Conservation (phyloP, 805 yeast genomes). For the Zygosaccharomyces bisporus region DNA sequence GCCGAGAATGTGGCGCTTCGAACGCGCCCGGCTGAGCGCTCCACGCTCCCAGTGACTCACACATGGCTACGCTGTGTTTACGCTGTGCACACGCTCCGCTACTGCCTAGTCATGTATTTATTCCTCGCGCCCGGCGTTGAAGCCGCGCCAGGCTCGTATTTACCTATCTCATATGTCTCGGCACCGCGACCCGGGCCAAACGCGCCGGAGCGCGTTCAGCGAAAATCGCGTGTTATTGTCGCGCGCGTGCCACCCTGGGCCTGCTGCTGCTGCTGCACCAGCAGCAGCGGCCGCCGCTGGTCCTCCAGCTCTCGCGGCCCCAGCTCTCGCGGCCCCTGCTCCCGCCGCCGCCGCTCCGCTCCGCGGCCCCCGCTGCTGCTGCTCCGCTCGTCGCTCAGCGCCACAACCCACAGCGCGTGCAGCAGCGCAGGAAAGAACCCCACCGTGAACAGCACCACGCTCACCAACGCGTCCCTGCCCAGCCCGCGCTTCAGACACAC, state of each 20-base stretch:
- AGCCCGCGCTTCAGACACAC: conserved; percentile 64
- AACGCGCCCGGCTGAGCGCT: too few species aligned
- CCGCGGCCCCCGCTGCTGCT: conserved; percentile 18
- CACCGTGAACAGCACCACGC: conserved; percentile 53
- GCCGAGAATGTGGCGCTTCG: too few species aligned
- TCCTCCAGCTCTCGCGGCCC: conserved; percentile 21
- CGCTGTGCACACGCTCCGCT: too few species aligned
- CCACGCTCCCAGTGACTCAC: too few species aligned
- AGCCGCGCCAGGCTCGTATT: not conserved
- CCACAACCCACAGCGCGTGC: conserved; percentile 64
- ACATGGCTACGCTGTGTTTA: too few species aligned
- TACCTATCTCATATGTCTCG: not conserved
- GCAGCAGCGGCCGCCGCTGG: conserved; percentile 18
- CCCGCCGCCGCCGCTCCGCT: conserved; percentile 3
- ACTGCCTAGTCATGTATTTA: not conserved
- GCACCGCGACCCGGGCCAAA: not conserved
- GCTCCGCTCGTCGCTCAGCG: conserved; percentile 20
- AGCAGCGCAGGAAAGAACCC: conserved; percentile 70
- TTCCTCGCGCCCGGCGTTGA: not conserved
- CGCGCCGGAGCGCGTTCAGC: not conserved
- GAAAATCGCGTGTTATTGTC: not conserved
- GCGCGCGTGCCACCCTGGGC: conserved; percentile 11
- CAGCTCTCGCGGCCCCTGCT: conserved; percentile 5
- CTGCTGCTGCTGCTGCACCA: conserved; percentile 17
- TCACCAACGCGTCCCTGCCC: conserved; percentile 44